phyloP scores from a whole-genome alignment of 2,329 filamentous ascomycete genomes.

The Lachnellula suecica region DNA sequence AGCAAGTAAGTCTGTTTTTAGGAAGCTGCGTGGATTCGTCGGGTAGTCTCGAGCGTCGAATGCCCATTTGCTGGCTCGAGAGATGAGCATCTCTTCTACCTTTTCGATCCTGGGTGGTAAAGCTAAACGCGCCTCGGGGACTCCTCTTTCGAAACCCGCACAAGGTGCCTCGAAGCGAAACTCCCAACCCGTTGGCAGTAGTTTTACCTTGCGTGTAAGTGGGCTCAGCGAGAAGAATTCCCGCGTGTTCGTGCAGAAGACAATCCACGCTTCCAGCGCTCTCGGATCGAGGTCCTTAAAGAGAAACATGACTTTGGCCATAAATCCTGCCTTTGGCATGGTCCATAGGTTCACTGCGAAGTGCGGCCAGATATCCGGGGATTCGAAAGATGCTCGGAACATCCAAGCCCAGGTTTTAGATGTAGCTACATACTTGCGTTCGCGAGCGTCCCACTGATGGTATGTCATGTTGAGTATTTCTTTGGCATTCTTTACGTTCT shows the following conservation, averaged over 20 bases:
- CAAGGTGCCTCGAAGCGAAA: neutral
- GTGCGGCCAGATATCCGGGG: conserved; percentile 6
- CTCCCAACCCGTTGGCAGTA: neutral
- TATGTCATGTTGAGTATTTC: neutral
- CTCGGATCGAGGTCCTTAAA: neutral
- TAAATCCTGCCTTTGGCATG: neutral
- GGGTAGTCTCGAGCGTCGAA: too few relatives aligned
- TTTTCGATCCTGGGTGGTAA: neutral
- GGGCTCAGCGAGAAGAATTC: neutral
- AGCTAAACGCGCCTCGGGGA: neutral
- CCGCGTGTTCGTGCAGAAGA: neutral
- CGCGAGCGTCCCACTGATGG: neutral
- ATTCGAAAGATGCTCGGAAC: conserved; percentile 5
- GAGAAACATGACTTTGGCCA: neutral
- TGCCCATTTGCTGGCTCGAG: too few relatives aligned
- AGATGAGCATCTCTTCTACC: neutral
- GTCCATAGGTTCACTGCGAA: neutral
- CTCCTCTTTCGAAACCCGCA: neutral
- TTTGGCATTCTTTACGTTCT: neutral
- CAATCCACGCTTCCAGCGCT: neutral
- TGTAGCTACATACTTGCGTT: neutral
- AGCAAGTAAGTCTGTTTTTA: neutral
- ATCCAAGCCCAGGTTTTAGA: neutral
- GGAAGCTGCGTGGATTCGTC: too few relatives aligned
- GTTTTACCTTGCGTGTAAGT: neutral